phyloP scores from a whole-genome alignment of 192 early-diverging fungal species.

The Coemansia biformis region DNA sequence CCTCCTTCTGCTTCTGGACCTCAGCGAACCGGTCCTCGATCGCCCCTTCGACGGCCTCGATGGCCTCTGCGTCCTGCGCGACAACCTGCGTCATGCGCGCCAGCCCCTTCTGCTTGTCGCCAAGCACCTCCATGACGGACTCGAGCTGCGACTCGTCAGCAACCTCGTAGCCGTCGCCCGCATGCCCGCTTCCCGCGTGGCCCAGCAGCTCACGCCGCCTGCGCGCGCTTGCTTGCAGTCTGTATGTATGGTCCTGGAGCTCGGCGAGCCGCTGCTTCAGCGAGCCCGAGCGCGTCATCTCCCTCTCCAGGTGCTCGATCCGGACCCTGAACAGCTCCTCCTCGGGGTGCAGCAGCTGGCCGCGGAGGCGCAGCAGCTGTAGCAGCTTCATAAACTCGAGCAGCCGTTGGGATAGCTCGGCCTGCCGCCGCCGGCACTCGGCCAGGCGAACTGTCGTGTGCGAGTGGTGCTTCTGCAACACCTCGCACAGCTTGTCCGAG shows the following conservation, averaged over 20 bases:
- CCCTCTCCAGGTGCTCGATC: slow-evolving; percentile 68
- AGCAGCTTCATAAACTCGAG: slow-evolving; percentile 83
- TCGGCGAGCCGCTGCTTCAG: slow-evolving; percentile 80
- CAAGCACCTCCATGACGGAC: slow-evolving; percentile 52
- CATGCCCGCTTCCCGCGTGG: slow-evolving; percentile 8
- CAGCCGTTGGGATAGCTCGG: slow-evolving; percentile 68
- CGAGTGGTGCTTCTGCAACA: slow-evolving; percentile 64
- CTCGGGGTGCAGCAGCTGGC: slow-evolving; percentile 72
- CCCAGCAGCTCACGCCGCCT: slow-evolving; percentile 35
- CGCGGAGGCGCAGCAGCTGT: slow-evolving; percentile 77
- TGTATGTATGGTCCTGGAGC: slow-evolving; percentile 72
- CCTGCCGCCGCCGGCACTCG: slow-evolving; percentile 74
- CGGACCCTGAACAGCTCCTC: slow-evolving; percentile 75
- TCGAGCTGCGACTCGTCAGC: slow-evolving; percentile 57
- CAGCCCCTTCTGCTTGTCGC: slow-evolving; percentile 64
- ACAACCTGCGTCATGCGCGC: slow-evolving; percentile 60
- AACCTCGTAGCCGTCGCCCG: slow-evolving; percentile 51
- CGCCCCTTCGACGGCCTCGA: slow-evolving; percentile 36
- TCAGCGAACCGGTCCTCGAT: slow-evolving; percentile 39
- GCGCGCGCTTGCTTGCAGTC: slow-evolving; percentile 57
- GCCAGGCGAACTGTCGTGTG: slow-evolving; percentile 68
- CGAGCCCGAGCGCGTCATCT: slow-evolving; percentile 71
- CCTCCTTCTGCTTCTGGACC: slow-evolving; percentile 40
- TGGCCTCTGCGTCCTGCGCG: slow-evolving; percentile 56
- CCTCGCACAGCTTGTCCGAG: slow-evolving; percentile 51